Evolutionary conservation across 768 basidiomycete genomes (phyloP), one percentile per base, ranked within the genome.

Genomic region (Xerocomellus chrysenteron): DNA sequence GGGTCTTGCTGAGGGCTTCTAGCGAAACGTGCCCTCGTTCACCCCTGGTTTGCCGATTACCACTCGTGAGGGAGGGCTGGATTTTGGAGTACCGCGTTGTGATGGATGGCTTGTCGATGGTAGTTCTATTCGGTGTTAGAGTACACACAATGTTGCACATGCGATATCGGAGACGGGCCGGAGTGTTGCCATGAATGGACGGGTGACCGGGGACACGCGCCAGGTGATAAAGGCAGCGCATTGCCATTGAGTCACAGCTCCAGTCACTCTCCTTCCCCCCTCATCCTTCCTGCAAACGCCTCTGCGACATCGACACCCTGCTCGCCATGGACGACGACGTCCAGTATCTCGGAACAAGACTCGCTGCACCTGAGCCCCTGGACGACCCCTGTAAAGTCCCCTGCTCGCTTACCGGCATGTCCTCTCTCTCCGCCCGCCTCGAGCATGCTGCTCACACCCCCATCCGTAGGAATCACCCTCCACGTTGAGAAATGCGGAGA

Each of bases 11-110:
- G 47, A 45, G 41, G 52, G 45, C 28, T 42, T 37, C 9, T 44
- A 82, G 86, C 86, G 47, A 86, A 86, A 73, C 82, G 86, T 58
- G 80, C 77, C 4, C 72, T 82, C 7, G 60, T 72, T 32, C 79
- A 82, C 64, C 76, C 79, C 11, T 83, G 77, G 71, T 80, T 78
- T 59, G 66, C 58, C 42, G 86, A 85, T 80, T 69, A 89, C 61
- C 60, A 52, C 45, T 68, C 69, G 17, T 70, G 66, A 75, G 52
- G 28, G n/a, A 24, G 30, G 37, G 30, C 19, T 32, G 41, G 21
- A 37, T 21, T 11, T 48, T 7, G n/a, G 49, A 14, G 41, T 5
- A 16, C 14, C 13, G 21, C 44, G 24, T 49, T 49, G 21, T 52
- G 47, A n/a, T 50, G 24, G 45, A 48, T 14, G 21, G 32, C 24